A percentile compares a stretch with the other conserved stretches of the same genome.
Conservation (phyloP, 2,329 filamentous ascomycete species). For the Massarina eburnea region DNA sequence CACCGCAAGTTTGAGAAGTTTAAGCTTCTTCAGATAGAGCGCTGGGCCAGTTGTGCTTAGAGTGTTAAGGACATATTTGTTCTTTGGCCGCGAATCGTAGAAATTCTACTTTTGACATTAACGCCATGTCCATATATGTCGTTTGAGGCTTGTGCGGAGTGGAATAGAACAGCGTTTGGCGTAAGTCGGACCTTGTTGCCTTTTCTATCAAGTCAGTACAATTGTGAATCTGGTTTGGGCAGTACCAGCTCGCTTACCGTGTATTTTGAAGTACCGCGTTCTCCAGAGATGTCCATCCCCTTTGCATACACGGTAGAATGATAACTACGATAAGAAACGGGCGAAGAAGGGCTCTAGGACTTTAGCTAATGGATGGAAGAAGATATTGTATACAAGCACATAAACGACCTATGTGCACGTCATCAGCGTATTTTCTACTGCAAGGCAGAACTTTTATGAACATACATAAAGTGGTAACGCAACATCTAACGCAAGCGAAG, state of each 20-base stretch:
- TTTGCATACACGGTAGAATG: constrained; percentile 11
- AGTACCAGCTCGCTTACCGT: constrained; percentile 2
- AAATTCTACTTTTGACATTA: constrained; percentile 11
- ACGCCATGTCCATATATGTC: constrained; percentile 12
- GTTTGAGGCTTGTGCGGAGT: constrained; percentile 2
- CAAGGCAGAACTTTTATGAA: no score
- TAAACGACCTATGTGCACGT: no score
- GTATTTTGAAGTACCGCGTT: constrained; percentile 10
- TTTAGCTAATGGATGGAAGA: constrained; percentile 11
- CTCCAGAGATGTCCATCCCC: constrained; percentile 21
- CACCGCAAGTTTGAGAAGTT: neutral
- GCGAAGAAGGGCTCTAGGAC: constrained; percentile 11
- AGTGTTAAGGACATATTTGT: constrained; percentile 4
- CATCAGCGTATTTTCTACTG: no score
- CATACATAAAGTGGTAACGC: no score
- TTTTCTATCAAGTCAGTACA: neutral
- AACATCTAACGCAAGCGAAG: no score
- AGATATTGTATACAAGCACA: constrained; percentile 10
- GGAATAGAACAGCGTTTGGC: constrained; percentile 10
- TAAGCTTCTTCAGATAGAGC: constrained; percentile 4
- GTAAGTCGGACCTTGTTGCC: constrained; percentile 7
- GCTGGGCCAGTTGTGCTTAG: constrained; percentile 3
- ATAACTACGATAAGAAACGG: constrained; percentile 8
- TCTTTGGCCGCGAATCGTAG: constrained; percentile 11
- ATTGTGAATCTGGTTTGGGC: neutral